phyloP scores from a whole-genome alignment of 176 grass and related monocot genomes.

The Stipa capillata region DNA sequence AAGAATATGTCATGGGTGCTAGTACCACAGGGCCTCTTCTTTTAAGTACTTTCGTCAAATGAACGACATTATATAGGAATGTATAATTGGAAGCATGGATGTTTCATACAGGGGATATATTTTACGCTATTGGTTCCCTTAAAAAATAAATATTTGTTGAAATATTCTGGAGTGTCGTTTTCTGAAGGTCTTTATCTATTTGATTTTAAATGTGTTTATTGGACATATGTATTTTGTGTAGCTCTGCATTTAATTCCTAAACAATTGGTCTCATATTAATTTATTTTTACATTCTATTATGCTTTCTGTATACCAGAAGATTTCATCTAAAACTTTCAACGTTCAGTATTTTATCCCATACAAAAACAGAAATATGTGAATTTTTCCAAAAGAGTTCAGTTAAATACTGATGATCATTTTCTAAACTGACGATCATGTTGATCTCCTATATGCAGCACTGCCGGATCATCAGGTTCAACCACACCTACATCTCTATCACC shows the following conservation, averaged over 20 bases:
- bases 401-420: neutral
- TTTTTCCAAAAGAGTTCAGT: neutral
- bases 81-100: neutral
- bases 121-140: neutral
- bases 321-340: neutral
- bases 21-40: no score
- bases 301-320: neutral
- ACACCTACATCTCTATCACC: slow-evolving; percentile 4
- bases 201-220: no score
- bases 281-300: neutral
- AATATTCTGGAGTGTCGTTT: neutral
- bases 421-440: no score
- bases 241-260: no score
- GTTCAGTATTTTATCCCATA: neutral
- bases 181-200: no score
- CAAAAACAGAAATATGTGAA: neutral
- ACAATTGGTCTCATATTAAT: no score
- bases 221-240: neutral
- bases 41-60: neutral
- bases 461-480: slow-evolving; percentile 8
- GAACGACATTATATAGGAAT: no score
- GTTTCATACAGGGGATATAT: neutral
- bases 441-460: slow-evolving; percentile 14
- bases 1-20: no score
- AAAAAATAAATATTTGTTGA: neutral